Base-by-base conservation (phyloP, 331 rosid species). In the Quercus phellos region DNA sequence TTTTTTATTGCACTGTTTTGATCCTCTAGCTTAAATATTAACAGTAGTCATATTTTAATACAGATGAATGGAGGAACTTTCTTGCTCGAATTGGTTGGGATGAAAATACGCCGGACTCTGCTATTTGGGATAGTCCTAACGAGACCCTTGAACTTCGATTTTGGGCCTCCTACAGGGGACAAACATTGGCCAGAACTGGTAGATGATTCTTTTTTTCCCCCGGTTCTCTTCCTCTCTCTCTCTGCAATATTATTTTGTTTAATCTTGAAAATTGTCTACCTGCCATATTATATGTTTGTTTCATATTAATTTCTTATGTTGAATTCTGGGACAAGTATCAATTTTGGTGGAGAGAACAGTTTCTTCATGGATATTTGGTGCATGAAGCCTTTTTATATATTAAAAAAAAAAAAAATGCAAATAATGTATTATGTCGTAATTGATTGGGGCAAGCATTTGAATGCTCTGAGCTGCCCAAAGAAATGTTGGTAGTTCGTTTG, bases 151-250 rank as follows among this genome's bases (percentile, higher is more conserved):
- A 93, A 80, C 88, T 92, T 76, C 94, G 97, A 24, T 89, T 92
- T 86, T 94, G 98, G 98, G 98, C 97, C 46, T 92, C 97, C 35
- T 94, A 92, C 80, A 84, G 98, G n/a, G 98, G 90, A 63, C 98
- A 94, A 85, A 94, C 98, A 46, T 87, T 94, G 80, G 93, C 97
- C 70, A 90, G 98, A 88, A 94, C 98, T 59, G 98, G 98, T 94
- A 86, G 75, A 74, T 63, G 24, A 46, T 66, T 70, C 13, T 42
- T 59, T 38, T 38, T 38, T 38, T 2, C 46, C 46, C 46, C 12
- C 46, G 11, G 46, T 38, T 38, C 46, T 38, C 46, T 8, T 24
- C 26, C 46, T 38, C 50, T 43, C 53, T 53, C 58, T 51, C 18
- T 14, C 8, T 35, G 17, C 69, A 38, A 35, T 76, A 21, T 58